A percentile compares a stretch with the other conserved stretches of the same genome.
These are phyloP conservation scores for Ascoidea rubescens DNA, from an alignment of 805 yeast genomes.

Conservation along the genomic window DNA sequence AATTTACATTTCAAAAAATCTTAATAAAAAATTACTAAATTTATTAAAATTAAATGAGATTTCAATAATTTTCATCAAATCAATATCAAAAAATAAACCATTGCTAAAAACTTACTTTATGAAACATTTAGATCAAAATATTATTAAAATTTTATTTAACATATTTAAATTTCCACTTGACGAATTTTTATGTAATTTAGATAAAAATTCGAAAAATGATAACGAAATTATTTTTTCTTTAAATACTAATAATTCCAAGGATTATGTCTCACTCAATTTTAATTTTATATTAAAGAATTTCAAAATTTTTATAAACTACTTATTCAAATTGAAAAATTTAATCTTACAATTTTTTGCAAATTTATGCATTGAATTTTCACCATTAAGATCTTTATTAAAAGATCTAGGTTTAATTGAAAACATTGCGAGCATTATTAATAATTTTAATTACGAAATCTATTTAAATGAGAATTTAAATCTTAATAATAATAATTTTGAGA, in stretches of 20 bases:
- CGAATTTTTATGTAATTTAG: neutral
- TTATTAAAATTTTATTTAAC: no score
- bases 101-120: no score
- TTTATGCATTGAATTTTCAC: neutral
- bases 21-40: no score
- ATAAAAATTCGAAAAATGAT: neutral
- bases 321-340: neutral
- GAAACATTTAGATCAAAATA: neutral
- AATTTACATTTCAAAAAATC: neutral
- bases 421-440: no score
- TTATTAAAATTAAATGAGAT: no score
- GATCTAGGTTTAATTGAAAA: neutral
- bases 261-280: neutral
- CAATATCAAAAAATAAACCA: neutral
- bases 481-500: no score
- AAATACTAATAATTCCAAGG: neutral
- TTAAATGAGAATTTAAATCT: no score
- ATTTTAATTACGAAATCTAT: no score
- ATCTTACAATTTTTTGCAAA: no score
- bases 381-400: no score
- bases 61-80: neutral
- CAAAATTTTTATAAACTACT: neutral
- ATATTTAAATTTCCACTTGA: neutral
- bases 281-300: no score
- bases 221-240: neutral